Conservation (phyloP, 2,329 filamentous ascomycete species). For the Emergomyces pasteurianus region DNA sequence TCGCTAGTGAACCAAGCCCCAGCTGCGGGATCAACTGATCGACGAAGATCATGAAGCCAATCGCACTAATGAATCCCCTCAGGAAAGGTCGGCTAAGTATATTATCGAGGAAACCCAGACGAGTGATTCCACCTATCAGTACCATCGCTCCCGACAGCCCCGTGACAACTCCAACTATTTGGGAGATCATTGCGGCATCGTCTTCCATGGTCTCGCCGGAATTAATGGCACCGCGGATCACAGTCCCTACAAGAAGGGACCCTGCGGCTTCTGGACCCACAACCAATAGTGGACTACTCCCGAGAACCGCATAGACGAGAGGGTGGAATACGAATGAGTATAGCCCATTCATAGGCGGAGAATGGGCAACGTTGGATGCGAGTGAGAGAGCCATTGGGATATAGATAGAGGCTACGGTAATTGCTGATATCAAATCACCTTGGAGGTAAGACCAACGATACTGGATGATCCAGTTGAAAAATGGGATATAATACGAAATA, state of each 20-base stretch:
- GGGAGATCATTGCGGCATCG: slow-evolving; percentile 60
- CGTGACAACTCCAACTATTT: slow-evolving; percentile 77
- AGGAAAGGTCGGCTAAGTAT: slow-evolving; percentile 87
- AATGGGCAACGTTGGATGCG: slow-evolving; percentile 81
- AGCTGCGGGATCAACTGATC: slow-evolving; percentile 89
- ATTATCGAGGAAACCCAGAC: slow-evolving; percentile 86
- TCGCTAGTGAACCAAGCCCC: slow-evolving; percentile 58
- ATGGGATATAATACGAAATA: slow-evolving; percentile 83
- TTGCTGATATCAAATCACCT: slow-evolving; percentile 74
- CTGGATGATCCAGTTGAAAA: slow-evolving; percentile 78
- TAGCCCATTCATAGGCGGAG: slow-evolving; percentile 84
- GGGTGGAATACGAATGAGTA: slow-evolving; percentile 93
- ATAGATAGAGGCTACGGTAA: slow-evolving; percentile 98
- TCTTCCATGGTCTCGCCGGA: slow-evolving; percentile 52
- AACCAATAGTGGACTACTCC: slow-evolving; percentile 84
- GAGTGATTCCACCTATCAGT: slow-evolving; percentile 69
- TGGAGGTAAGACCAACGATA: slow-evolving; percentile 72
- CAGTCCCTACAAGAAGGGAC: slow-evolving; percentile 76
- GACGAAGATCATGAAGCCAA: slow-evolving; percentile 90
- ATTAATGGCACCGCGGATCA: slow-evolving; percentile 67
- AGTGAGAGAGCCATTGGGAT: slow-evolving; percentile 93
- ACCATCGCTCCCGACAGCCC: slow-evolving; percentile 82
- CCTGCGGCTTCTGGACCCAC: slow-evolving; percentile 92
- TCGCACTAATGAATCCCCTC: slow-evolving; percentile 90
- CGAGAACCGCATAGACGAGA: slow-evolving; percentile 78